A percentile compares a stretch with the other conserved stretches of the same genome.
These are phyloP conservation scores for Neocallimastix lanati DNA, from an alignment of 192 early-diverging fungal species.

Conservation along the genomic window DNA sequence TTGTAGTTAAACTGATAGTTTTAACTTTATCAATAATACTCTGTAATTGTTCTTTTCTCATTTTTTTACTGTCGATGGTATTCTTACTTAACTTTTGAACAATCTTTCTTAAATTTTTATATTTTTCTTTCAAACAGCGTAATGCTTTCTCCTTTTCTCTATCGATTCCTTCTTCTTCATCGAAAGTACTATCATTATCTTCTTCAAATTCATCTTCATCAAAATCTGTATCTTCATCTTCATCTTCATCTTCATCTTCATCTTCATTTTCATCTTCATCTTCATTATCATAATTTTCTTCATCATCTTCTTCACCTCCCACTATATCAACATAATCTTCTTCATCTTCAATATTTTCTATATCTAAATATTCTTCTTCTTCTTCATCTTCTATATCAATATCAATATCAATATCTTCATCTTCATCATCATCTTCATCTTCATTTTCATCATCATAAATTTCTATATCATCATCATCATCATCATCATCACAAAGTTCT, in stretches of 20 bases:
- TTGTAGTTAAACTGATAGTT: not conserved
- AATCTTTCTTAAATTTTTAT: not conserved
- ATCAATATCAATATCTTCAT: not conserved
- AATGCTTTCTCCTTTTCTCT: not conserved
- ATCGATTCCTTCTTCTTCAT: not conserved
- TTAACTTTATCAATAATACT: not conserved
- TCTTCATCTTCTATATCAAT: not conserved
- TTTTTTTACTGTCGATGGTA: not conserved
- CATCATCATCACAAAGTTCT: not conserved
- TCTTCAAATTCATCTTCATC: not conserved
- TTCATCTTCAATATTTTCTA: not conserved
- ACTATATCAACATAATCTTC: not conserved
- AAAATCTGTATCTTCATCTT: not conserved
- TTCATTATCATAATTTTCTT: not conserved
- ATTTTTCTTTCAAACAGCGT: not conserved
- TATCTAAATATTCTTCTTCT: not conserved
- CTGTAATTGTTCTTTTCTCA: not conserved
- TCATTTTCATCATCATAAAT: not conserved
- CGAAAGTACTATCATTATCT: not conserved
- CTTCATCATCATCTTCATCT: not conserved
- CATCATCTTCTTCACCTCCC: not conserved
- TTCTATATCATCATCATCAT: not conserved
- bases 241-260: not conserved
- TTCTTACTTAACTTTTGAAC: not conserved
- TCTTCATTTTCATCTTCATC: not conserved